Evolutionary conservation across 2,329 filamentous ascomycete genomes (phyloP), one percentile per base, ranked within the genome.

Genomic region (Phaeosphaeria sp.): DNA sequence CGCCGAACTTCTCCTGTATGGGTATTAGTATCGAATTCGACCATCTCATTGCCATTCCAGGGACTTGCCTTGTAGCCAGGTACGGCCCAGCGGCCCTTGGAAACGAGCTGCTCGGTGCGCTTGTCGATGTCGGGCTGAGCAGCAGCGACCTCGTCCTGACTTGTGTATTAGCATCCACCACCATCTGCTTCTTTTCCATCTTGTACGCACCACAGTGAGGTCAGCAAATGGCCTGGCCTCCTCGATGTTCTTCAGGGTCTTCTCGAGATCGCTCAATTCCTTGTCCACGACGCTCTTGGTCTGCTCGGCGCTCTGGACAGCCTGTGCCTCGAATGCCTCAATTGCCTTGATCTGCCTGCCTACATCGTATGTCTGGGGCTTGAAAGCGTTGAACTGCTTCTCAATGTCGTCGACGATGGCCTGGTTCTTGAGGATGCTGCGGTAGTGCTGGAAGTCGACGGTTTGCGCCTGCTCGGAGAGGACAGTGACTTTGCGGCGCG

Each of bases 181-280:
- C 22, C 25, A 36, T 39, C 24, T 42, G 52, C 51, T 17, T 2
- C 18, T 33, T 18, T 6, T 9, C 25, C 13, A 49, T 36, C 36
- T 17, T 58, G 66, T 78, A 92, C 92, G 79, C 91, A 96, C 92
- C 79, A 98, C 93, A 79, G 95, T 98, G 79, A 98, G 88, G 74
- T 99, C 92, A 76, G 97, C 93, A 78, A 98, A 98, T 63, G 94
- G 92, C 81, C 95, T 87, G 63, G 95, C 94, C 70, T 90, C 89
- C 88, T 98, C 92, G 73, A 99, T 99, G 84, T 99, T 98, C 86
- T 91, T 90, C 77, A 99, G 84, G 47, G 95, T 98, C 84, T 93
- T 93, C 81, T 94, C 87, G 77, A 99, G 86, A 80, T 96, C 94
- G 86, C 90, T 88, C 80, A 99, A 86, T 85, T 99, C 95, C 64